Conservation (phyloP, 179 eudicot species). For the Beta lomatogona region DNA sequence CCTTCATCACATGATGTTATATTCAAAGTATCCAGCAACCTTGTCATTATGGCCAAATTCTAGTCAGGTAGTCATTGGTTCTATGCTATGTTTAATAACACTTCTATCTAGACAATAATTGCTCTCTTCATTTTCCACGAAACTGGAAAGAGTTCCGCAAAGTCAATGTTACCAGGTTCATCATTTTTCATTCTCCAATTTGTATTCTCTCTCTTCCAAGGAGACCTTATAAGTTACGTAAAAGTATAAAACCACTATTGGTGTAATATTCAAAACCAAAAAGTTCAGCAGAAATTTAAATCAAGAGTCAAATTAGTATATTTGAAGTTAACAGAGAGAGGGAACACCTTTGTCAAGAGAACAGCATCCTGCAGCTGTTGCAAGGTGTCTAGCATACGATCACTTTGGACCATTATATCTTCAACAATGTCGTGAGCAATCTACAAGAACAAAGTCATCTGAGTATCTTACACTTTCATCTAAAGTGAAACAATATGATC, state of each 20-base stretch:
- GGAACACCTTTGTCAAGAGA: slow-evolving; percentile 73
- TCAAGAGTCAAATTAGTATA: not conserved
- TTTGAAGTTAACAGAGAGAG: not conserved
- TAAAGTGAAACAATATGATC: not conserved
- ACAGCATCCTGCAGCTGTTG: slow-evolving; percentile 97
- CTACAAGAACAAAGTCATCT: slow-evolving; percentile 41
- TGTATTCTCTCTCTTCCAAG: not conserved
- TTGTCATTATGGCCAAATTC: not conserved
- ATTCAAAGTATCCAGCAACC: not conserved
- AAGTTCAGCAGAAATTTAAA: not conserved
- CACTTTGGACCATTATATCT: slow-evolving; percentile 83
- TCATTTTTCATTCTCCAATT: not conserved
- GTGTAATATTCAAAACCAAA: not conserved
- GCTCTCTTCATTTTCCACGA: not conserved
- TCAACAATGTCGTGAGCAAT: slow-evolving; percentile 77
- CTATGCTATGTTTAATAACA: not conserved
- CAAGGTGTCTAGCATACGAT: slow-evolving; percentile 71
- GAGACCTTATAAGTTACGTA: not conserved
- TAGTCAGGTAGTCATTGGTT: not conserved
- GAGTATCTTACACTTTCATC: not conserved
- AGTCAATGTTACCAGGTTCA: not conserved
- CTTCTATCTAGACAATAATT: not conserved
- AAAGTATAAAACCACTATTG: not conserved
- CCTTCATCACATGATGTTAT: not conserved
- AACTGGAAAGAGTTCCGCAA: not conserved